phyloP scores from a whole-genome alignment of 2,329 filamentous ascomycete genomes.

The Acarospora socialis region DNA sequence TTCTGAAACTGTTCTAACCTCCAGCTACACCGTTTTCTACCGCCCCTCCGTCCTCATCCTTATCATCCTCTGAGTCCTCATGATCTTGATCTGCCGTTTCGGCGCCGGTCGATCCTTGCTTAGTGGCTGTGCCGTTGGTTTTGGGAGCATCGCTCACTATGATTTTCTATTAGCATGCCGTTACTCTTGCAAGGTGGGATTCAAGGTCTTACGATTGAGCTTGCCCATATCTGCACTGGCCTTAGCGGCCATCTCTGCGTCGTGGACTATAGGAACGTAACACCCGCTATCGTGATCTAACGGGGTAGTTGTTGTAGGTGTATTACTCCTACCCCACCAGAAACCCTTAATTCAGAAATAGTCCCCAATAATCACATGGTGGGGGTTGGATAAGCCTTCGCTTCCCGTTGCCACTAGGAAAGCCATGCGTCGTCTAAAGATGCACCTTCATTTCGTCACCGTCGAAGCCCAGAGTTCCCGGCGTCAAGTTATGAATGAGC shows the following conservation, averaged over 20 bases:
- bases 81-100: slow-evolving; percentile 36
- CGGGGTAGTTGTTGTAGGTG: too few species aligned
- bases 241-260: slow-evolving; percentile 28
- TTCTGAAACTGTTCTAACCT: slow-evolving; percentile 7
- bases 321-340: too few species aligned
- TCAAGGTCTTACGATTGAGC: slow-evolving; percentile 24
- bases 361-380: too few species aligned
- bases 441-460: too few species aligned
- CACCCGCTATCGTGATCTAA: too few species aligned
- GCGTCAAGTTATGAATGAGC: too few species aligned
- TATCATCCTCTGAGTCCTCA: slow-evolving; percentile 37
- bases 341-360: too few species aligned
- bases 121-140: slow-evolving; percentile 22
- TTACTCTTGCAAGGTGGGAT: background rate
- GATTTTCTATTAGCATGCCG: background rate
- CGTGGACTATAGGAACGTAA: too few species aligned
- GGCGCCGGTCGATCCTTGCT: slow-evolving; percentile 20
- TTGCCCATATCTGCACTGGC: slow-evolving; percentile 27
- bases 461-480: too few species aligned
- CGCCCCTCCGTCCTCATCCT: slow-evolving; percentile 4
- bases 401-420: too few species aligned
- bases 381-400: too few species aligned
- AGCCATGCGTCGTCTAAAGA: too few species aligned
- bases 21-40: slow-evolving; percentile 22
- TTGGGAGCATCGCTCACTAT: slow-evolving; percentile 26